A percentile compares a stretch with the other conserved stretches of the same genome.
Conservation (phyloP, 495 filamentous ascomycete species). For the Hyaloscypha variabilis region DNA sequence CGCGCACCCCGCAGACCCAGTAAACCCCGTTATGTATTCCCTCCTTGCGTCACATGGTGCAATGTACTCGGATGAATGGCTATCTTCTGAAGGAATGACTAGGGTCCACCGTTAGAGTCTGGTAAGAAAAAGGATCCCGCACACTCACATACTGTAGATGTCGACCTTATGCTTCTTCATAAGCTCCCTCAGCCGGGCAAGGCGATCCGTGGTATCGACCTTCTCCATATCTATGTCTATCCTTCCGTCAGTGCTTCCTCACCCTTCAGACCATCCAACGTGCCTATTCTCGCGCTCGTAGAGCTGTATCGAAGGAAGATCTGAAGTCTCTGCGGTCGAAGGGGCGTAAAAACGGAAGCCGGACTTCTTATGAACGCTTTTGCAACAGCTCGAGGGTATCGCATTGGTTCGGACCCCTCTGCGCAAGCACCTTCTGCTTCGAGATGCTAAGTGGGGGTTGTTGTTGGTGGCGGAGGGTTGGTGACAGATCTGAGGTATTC, state of each 20-base stretch:
- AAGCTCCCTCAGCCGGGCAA: slow-evolving; percentile 75
- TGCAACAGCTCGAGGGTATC: slow-evolving; percentile 23
- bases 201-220: slow-evolving; percentile 78
- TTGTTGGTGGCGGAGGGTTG: neutral
- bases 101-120: slow-evolving; percentile 21
- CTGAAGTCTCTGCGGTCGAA: slow-evolving; percentile 12
- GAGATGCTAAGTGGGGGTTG: neutral
- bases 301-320: slow-evolving; percentile 30
- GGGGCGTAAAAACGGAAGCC: neutral
- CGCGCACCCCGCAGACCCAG: slow-evolving; percentile 92
- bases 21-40: slow-evolving; percentile 92
- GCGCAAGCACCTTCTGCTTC: slow-evolving; percentile 1
- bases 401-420: slow-evolving; percentile 21
- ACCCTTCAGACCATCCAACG: slow-evolving; percentile 5
- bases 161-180: slow-evolving; percentile 90
- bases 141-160: slow-evolving; percentile 78
- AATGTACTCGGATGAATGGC: slow-evolving; percentile 97
- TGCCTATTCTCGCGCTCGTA: slow-evolving; percentile 16
- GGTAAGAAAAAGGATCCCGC: slow-evolving; percentile 1
- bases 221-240: slow-evolving; percentile 68
- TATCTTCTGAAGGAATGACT: slow-evolving; percentile 98
- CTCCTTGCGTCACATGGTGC: slow-evolving; percentile 89
- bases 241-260: slow-evolving; percentile 13
- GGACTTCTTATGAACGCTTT: slow-evolving; percentile 16
- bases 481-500: neutral